Evolutionary conservation across 192 early-diverging fungal species (phyloP), one percentile per base, ranked within the genome.

Genomic region (Linnemannia schmuckeri): DNA sequence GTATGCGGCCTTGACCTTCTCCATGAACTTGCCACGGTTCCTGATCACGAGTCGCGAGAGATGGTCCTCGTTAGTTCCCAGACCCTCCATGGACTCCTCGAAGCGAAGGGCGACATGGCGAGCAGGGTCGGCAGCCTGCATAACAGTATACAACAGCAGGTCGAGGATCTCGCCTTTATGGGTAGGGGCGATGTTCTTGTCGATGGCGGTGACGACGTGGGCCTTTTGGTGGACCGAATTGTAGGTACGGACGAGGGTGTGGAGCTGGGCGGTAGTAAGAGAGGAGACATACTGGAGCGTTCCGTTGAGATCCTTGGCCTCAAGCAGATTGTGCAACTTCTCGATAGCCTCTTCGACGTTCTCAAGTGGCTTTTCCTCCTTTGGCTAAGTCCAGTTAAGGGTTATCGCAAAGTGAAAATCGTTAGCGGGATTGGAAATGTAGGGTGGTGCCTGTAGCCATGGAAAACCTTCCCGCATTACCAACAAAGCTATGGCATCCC

Each of bases 31-130:
- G 72, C 85, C 85, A 22, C 85, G 75, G 66, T 87, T 55, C n/a
- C 72, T 8, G 38, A 87, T 72, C 49, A 87, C 85, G 72, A 87
- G 41, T 70, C 85, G 42, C 63, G 85, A 87, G 24, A 87, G 49
- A n/a, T 87, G 85, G 72, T 87, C 85, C 66, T 87, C 85, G n/a
- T 87, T 87, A 18, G 85, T 87, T 18, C 85, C 85, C 47, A 87
- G 2, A 0, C 85, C 85, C 0, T 52, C 54, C 85, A 87, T 87
- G 1, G 85, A 87, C 66, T 87, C 72, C 52, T 87, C 85, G 22
- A 87, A 49, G 61, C 81, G 40, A 63, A 81, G 20, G 0, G 85
- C 30, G 40, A 87, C 75, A 75, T 87, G 85, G 52, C 85, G 85
- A 4, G 76, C 78, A 35, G 85, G 79, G 37, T 81, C 85, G 20